These are phyloP conservation scores for Liquidambar formosana DNA, from an alignment of 164 flowering plant genomes.

Conservation along the genomic window DNA sequence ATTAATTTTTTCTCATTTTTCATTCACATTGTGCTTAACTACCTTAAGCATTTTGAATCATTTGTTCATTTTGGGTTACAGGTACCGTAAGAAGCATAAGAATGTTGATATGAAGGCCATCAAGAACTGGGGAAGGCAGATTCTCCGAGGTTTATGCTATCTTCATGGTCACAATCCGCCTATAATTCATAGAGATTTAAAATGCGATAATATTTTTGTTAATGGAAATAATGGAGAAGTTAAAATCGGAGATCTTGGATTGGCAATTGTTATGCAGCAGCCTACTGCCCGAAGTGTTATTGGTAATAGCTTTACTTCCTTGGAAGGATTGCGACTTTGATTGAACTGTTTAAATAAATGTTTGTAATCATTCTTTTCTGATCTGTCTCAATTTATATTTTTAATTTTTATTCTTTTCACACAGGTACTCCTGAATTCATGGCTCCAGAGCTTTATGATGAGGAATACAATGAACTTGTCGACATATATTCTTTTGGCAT, in stretches of 20 bases:
- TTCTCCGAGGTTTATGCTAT: slow-evolving; percentile 61
- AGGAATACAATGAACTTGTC: slow-evolving; percentile 70
- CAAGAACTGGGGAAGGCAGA: slow-evolving; percentile 84
- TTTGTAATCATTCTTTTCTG: background rate
- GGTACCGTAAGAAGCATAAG: slow-evolving; percentile 72
- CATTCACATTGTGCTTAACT: background rate
- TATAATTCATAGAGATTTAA: slow-evolving; percentile 67
- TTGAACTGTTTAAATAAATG: background rate
- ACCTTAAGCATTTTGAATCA: background rate
- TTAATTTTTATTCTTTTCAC: background rate
- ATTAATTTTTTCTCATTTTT: background rate
- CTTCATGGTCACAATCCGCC: slow-evolving; percentile 69
- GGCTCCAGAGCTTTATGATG: slow-evolving; percentile 89
- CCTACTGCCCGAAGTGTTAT: slow-evolving; percentile 67
- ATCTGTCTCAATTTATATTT: no score
- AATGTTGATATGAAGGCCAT: slow-evolving; percentile 69
- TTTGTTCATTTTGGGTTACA: slow-evolving; percentile 19
- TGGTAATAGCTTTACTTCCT: slow-evolving; percentile 41
- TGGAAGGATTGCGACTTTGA: background rate
- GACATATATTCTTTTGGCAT: slow-evolving; percentile 84
- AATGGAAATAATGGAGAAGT: slow-evolving; percentile 79
- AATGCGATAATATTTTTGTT: slow-evolving; percentile 76
- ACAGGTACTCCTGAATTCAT: slow-evolving; percentile 83
- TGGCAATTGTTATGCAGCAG: slow-evolving; percentile 71
- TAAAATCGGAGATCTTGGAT: slow-evolving; percentile 84